phyloP scores from a whole-genome alignment of 2,329 filamentous ascomycete species.

The Claviceps citrina region DNA sequence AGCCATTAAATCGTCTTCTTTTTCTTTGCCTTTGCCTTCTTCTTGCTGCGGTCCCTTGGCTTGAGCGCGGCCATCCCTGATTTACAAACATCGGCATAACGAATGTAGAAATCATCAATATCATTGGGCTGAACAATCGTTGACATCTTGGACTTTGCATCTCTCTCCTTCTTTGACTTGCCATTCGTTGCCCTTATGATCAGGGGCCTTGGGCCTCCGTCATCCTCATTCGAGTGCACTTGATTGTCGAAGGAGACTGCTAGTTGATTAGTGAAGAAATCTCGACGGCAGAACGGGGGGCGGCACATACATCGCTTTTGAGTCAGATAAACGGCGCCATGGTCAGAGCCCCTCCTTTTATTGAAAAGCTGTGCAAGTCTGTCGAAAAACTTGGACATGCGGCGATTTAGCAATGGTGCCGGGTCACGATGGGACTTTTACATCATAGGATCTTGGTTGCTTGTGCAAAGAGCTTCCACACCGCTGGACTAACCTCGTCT shows the following conservation, averaged over 20 bases:
- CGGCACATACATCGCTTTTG: constrained; percentile 54
- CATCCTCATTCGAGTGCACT: constrained; percentile 22
- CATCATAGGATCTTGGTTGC: not conserved
- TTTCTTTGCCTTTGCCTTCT: constrained; percentile 63
- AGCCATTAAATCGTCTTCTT: constrained; percentile 33
- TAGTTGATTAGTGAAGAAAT: too few species aligned
- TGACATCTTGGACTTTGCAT: constrained; percentile 56
- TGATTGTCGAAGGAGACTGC: not conserved
- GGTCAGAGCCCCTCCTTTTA: constrained; percentile 48
- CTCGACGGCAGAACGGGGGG: too few species aligned
- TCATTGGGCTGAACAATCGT: constrained; percentile 66
- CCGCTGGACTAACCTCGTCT: constrained; percentile 21
- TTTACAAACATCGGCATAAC: constrained; percentile 87
- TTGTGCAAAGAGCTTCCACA: not conserved
- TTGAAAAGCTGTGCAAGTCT: constrained; percentile 54
- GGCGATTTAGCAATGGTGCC: not conserved
- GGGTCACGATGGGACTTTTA: not conserved
- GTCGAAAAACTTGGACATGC: constrained; percentile 51
- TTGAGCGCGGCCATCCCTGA: constrained; percentile 76
- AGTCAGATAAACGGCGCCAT: constrained; percentile 58
- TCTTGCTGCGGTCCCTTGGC: constrained; percentile 82
- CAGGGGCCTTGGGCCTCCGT: constrained; percentile 48
- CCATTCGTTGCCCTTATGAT: constrained; percentile 77
- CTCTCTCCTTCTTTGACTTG: constrained; percentile 42
- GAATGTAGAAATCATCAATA: constrained; percentile 64